These are phyloP conservation scores for Macrophomina tecta DNA, from an alignment of 2,329 filamentous ascomycete genomes.

Conservation along the genomic window DNA sequence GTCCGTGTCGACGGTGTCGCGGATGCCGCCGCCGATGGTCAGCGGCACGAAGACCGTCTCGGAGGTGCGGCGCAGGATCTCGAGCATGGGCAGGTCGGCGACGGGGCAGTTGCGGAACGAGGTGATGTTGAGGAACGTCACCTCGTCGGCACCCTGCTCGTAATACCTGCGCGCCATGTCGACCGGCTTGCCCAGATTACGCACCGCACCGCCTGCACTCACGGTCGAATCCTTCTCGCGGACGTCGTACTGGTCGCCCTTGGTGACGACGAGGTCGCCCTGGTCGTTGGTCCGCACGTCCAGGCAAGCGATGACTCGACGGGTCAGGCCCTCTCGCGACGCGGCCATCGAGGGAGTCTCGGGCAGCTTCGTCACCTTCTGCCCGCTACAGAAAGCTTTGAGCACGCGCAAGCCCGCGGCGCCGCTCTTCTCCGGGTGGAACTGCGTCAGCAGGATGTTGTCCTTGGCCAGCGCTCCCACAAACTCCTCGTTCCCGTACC, in stretches of 20 bases:
- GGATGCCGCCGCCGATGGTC: conserved; percentile 93
- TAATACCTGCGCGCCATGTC: conserved; percentile 95
- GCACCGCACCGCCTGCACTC: conserved; percentile 67
- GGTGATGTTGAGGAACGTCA: conserved; percentile 98
- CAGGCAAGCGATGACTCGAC: conserved; percentile 91
- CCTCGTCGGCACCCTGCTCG: conserved; percentile 93
- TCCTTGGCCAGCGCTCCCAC: conserved; percentile 86
- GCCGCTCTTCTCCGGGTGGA: conserved; percentile 97
- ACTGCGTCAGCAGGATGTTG: conserved; percentile 91
- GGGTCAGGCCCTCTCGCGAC: conserved; percentile 75
- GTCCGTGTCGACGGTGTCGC: conserved; percentile 88
- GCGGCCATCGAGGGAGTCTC: conserved; percentile 40
- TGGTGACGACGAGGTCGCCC: conserved; percentile 95
- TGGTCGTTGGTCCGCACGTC: conserved; percentile 94
- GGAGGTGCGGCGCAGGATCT: conserved; percentile 84
- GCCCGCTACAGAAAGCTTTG: conserved; percentile 83
- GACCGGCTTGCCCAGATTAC: conserved; percentile 91
- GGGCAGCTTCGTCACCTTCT: conserved; percentile 62
- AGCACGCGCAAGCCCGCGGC: conserved; percentile 84
- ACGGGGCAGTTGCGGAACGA: conserved; percentile 95
- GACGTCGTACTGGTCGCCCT: conserved; percentile 98
- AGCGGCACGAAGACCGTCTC: conserved; percentile 94
- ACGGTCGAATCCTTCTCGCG: conserved; percentile 75
- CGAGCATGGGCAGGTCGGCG: conserved; percentile 92
- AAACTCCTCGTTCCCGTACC: conserved; percentile 87